Conservation (phyloP, 108 stramenopile genomes). For the Aureococcus anophagefferens region DNA sequence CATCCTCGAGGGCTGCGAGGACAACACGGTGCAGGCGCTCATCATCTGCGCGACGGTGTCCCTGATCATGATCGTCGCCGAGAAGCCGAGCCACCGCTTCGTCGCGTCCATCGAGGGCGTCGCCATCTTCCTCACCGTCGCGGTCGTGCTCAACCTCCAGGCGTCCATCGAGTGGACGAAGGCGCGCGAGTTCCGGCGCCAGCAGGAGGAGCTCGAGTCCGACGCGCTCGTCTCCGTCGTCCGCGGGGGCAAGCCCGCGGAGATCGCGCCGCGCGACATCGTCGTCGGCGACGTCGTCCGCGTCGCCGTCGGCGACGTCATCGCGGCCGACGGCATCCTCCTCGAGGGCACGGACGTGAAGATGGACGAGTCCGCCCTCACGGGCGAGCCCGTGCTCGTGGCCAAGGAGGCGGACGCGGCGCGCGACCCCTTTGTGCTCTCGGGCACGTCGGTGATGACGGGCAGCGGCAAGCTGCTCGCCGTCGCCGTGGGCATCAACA, state of each 20-base stretch:
- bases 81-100: conserved; percentile 20
- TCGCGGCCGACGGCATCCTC: conserved; percentile 90
- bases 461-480: conserved; percentile 55
- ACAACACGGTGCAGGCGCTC: neutral
- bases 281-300: conserved; percentile 94
- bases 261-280: conserved; percentile 67
- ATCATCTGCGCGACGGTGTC: conserved; percentile 37
- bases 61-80: conserved; percentile 38
- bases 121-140: conserved; percentile 80
- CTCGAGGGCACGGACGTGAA: conserved; percentile 65
- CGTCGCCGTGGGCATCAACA: conserved; percentile 61
- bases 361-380: conserved; percentile 80
- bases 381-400: conserved; percentile 82
- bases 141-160: conserved; percentile 76
- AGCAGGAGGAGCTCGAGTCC: conserved; percentile 67
- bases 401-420: conserved; percentile 48
- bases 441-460: conserved; percentile 52
- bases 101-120: conserved; percentile 79
- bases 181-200: conserved; percentile 80
- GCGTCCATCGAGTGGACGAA: conserved; percentile 84
- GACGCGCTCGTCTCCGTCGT: conserved; percentile 38
- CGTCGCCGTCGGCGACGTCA: conserved; percentile 61
- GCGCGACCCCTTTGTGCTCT: conserved; percentile 55
- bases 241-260: conserved; percentile 61
- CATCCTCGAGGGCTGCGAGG: conserved; percentile 18